Conservation (phyloP, 176 grass and related monocot genomes). For the Tillandsia fasciculata region DNA sequence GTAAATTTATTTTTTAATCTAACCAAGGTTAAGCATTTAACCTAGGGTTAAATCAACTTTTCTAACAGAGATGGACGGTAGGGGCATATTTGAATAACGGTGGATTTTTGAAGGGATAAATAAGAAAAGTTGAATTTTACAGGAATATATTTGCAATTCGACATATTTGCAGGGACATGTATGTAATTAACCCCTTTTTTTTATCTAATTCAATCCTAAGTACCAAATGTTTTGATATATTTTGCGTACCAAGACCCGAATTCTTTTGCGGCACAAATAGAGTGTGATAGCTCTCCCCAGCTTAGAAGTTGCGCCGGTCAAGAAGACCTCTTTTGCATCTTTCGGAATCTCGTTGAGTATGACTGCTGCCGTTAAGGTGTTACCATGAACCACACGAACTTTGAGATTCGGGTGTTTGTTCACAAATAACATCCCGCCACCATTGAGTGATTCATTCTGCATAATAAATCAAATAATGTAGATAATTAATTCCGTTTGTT, state of each 20-base stretch:
- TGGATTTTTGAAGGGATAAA: too few relatives aligned
- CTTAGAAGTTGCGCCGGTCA: conserved; percentile 90
- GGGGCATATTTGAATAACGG: too few relatives aligned
- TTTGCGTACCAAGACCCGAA: conserved; percentile 63
- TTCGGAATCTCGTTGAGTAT: conserved; percentile 80
- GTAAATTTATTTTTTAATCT: too few relatives aligned
- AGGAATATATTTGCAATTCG: too few relatives aligned
- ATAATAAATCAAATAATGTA: background rate
- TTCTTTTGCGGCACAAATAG: conserved; percentile 54
- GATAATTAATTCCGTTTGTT: too few relatives aligned
- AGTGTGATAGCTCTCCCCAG: conserved; percentile 76
- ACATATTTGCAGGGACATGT: too few relatives aligned
- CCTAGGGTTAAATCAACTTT: too few relatives aligned
- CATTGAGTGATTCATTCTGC: conserved; percentile 90
- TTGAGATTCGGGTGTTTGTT: conserved; percentile 73
- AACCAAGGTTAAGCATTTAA: too few relatives aligned
- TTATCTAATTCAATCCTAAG: too few relatives aligned
- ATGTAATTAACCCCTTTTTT: too few relatives aligned
- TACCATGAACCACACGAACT: conserved; percentile 76
- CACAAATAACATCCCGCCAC: conserved; percentile 79
- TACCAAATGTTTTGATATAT: background rate
- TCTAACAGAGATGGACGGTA: too few relatives aligned
- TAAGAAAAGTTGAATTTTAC: too few relatives aligned
- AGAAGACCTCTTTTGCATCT: conserved; percentile 57
- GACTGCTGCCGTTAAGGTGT: conserved; percentile 83